Conservation (phyloP, 495 filamentous ascomycete species). For the Physcia stellaris region DNA sequence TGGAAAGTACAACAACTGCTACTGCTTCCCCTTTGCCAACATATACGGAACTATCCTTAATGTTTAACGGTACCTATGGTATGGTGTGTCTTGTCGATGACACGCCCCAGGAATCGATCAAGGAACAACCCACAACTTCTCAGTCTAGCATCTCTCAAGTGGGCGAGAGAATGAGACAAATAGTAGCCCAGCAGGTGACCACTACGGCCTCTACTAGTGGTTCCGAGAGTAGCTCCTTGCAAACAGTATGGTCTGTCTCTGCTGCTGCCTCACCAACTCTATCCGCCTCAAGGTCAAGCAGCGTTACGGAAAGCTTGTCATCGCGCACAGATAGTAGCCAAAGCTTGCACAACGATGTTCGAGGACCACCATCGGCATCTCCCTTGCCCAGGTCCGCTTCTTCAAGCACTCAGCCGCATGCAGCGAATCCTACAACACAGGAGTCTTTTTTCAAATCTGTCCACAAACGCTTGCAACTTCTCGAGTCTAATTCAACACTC, state of each 20-base stretch:
- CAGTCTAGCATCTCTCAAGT: too few species aligned
- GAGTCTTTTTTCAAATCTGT: slow-evolving; percentile 97
- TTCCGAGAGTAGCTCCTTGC: neutral
- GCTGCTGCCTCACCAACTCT: too few species aligned
- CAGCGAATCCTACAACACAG: slow-evolving; percentile 70
- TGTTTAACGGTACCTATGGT: neutral
- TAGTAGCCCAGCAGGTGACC: neutral
- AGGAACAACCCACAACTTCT: too few species aligned
- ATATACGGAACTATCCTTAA: neutral
- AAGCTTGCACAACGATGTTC: too few species aligned
- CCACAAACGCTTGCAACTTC: slow-evolving; percentile 75
- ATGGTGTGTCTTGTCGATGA: neutral
- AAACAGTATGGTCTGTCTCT: neutral
- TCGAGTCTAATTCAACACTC: slow-evolving; percentile 85
- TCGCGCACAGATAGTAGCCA: neutral
- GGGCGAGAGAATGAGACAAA: too few species aligned
- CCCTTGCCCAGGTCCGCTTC: slow-evolving; percentile 16
- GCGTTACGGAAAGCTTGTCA: neutral
- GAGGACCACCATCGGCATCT: too few species aligned
- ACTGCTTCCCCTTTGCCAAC: neutral
- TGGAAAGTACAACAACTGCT: neutral
- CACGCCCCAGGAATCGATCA: neutral
- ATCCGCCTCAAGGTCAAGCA: neutral
- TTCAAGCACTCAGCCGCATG: slow-evolving; percentile 34
- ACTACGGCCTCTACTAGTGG: neutral